A percentile compares a stretch with the other conserved stretches of the same genome.
These are phyloP conservation scores for Monosporascus sp. DNA, from an alignment of 2,329 filamentous ascomycete genomes.

Conservation along the genomic window DNA sequence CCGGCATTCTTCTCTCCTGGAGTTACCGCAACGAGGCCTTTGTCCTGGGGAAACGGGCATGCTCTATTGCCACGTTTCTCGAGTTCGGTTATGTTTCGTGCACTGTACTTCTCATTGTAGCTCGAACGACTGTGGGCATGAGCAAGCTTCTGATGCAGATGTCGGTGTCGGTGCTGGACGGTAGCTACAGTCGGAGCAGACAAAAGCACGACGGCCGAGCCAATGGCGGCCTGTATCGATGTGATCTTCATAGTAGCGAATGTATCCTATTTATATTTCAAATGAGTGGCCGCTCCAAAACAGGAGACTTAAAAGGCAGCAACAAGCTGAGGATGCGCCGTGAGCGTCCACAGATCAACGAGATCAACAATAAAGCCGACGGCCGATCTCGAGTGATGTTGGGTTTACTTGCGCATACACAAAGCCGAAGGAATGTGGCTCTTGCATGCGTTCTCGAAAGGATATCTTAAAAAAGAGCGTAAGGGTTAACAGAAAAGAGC, in stretches of 20 bases:
- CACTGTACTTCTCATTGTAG: constrained; percentile 24
- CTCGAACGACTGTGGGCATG: constrained; percentile 19
- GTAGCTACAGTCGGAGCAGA: constrained; percentile 34
- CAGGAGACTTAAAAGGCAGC: constrained; percentile 5
- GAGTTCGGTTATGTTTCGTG: constrained; percentile 26
- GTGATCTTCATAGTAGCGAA: constrained; percentile 47
- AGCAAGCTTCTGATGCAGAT: constrained; percentile 31
- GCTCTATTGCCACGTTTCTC: constrained; percentile 46
- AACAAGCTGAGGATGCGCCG: constrained; percentile 2
- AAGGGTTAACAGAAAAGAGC: background rate
- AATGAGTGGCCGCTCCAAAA: constrained; percentile 10
- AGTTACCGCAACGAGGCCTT: constrained; percentile 63
- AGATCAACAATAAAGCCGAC: constrained; percentile 10
- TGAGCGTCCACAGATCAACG: constrained; percentile 9
- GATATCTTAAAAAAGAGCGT: background rate
- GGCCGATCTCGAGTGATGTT: background rate
- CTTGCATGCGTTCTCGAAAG: background rate
- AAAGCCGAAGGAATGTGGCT: background rate
- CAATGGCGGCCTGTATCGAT: constrained; percentile 43
- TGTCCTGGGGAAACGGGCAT: constrained; percentile 62
- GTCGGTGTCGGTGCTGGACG: constrained; percentile 29
- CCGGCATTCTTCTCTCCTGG: constrained; percentile 61
- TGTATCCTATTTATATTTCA: constrained; percentile 5
- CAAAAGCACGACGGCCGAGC: constrained; percentile 44
- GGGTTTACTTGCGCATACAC: background rate